Evolutionary conservation across 345 rosid species (phyloP).

Genomic region (Citrus australasica): DNA sequence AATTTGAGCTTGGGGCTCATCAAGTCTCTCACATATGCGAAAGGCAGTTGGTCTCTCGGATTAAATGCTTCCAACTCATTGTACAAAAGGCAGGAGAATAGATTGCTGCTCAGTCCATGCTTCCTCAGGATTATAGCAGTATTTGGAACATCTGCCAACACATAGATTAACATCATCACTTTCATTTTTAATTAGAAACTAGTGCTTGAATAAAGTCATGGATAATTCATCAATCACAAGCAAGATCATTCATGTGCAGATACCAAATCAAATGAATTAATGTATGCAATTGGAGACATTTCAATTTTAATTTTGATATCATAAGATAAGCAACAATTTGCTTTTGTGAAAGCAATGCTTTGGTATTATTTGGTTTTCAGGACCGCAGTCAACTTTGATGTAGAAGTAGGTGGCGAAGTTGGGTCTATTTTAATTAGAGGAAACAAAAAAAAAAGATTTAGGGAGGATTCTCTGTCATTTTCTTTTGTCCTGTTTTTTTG

Average conservation of each 20-base stretch:
- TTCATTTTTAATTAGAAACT: not conserved
- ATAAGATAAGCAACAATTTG: not conserved
- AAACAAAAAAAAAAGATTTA: not conserved
- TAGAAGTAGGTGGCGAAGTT: not conserved
- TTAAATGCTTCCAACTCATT: slow-evolving; percentile 83
- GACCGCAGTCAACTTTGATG: not conserved
- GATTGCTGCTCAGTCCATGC: slow-evolving; percentile 57
- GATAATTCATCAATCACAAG: not conserved
- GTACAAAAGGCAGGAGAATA: slow-evolving; percentile 79
- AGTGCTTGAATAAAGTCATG: not conserved
- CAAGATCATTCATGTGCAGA: not conserved
- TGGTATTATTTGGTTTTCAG: not conserved
- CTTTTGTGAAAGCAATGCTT: not conserved
- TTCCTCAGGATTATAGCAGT: slow-evolving; percentile 66
- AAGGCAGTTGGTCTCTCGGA: slow-evolving; percentile 78
- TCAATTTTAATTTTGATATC: not conserved
- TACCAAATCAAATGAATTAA: not conserved
- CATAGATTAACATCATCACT: not conserved
- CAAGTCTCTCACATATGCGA: slow-evolving; percentile 69
- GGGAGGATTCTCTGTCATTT: not conserved
- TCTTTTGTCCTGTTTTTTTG: not conserved
- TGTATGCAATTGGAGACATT: not conserved
- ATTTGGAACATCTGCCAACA: slow-evolving; percentile 72
- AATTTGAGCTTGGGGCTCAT: slow-evolving; percentile 54
- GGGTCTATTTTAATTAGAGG: not conserved